A percentile compares a stretch with the other conserved stretches of the same genome.
Evolutionary conservation across 2,329 filamentous ascomycete species (phyloP).

Genomic region (Seiridium cupressi): DNA sequence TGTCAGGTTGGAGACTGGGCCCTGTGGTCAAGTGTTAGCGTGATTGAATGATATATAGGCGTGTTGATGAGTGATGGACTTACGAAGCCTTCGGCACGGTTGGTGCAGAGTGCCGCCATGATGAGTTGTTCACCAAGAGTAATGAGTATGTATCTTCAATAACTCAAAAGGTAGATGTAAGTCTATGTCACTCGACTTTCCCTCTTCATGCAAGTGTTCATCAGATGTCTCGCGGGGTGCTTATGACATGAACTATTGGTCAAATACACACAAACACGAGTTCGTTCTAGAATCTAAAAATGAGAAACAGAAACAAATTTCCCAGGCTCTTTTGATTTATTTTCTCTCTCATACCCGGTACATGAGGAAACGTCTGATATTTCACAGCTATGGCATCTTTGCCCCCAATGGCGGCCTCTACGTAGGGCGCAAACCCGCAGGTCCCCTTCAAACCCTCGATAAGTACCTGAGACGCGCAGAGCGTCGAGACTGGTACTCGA

Average conservation of each 20-base stretch:
- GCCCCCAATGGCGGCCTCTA: neutral
- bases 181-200: neutral
- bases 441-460: neutral
- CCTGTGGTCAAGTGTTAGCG: neutral
- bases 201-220: neutral
- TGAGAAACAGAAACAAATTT: neutral
- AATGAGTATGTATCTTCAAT: neutral
- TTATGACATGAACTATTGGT: neutral
- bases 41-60: no score
- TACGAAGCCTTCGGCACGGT: conserved; percentile 12
- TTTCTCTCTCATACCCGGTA: neutral
- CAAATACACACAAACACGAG: neutral
- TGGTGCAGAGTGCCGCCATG: conserved; percentile 9
- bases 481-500: neutral
- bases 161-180: no score
- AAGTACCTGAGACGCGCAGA: neutral
- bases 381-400: neutral
- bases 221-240: neutral
- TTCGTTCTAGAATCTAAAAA: neutral
- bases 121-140: neutral
- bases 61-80: neutral
- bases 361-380: conserved; percentile 4
- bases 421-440: neutral
- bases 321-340: neutral
- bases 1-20: conserved; percentile 6